phyloP scores from a whole-genome alignment of 108 stramenopile genomes.

The Pseudonitzschia multiseries region DNA sequence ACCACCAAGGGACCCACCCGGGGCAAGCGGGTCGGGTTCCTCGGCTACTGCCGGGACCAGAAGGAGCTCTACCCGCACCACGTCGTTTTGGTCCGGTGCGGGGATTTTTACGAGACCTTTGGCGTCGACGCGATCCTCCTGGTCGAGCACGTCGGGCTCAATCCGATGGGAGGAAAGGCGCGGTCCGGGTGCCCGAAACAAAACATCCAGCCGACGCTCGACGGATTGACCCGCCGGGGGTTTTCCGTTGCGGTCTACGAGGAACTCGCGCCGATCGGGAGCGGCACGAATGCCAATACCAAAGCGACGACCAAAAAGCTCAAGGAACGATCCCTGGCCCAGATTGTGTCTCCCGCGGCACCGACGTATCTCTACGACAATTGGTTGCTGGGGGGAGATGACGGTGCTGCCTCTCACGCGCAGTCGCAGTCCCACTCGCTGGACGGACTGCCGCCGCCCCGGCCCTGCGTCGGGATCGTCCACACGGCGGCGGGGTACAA shows the following conservation, averaged over 20 bases:
- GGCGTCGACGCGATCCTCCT: conserved; percentile 94
- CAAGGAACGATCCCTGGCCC: conserved; percentile 74
- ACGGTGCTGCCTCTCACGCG: background rate
- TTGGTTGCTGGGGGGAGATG: conserved; percentile 44
- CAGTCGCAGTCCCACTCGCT: conserved; percentile 16
- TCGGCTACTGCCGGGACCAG: conserved; percentile 65
- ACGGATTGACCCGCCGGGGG: conserved; percentile 79
- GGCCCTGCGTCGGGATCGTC: conserved; percentile 82
- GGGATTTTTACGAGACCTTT: conserved; percentile 97
- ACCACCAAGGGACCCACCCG: conserved; percentile 34
- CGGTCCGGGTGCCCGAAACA: conserved; percentile 91
- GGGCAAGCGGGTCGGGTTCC: conserved; percentile 29
- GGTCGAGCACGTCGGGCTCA: conserved; percentile 92
- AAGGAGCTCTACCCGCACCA: conserved; percentile 57
- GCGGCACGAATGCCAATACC: background rate
- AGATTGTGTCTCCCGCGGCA: conserved; percentile 89
- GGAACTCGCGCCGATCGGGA: conserved; percentile 43
- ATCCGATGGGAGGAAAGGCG: conserved; percentile 92
- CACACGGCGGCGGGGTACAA: conserved; percentile 69
- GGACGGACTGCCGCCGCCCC: conserved; percentile 44
- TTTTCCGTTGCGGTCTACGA: conserved; percentile 93
- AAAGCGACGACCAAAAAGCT: conserved; percentile 29
- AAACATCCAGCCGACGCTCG: conserved; percentile 90
- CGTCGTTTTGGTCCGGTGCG: conserved; percentile 81
- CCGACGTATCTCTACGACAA: conserved; percentile 92